Base-by-base conservation (phyloP, 495 filamentous ascomycete genomes). In the Xylaria flabelliformis region DNA sequence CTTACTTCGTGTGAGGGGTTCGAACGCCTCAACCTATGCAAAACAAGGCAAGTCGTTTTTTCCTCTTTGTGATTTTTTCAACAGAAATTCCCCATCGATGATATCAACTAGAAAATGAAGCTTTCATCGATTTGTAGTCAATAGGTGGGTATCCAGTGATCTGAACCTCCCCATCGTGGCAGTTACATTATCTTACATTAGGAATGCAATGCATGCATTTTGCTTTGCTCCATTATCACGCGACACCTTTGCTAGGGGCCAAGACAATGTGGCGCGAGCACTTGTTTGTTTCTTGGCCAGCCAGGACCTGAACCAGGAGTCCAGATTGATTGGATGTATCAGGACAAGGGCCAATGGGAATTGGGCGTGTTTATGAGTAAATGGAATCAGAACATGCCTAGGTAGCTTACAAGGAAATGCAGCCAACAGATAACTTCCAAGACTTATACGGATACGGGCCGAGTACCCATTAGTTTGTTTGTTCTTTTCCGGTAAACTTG, bases 401-500 rank as follows among this genome's bases (percentile, higher is more conserved):
- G n/a, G 41, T 13, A 42, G 4, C 8, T 6, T 17, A 7, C 13
- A 7, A 6, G 17, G 7, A n/a, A 50, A n/a, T 7, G 46, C n/a
- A 8, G n/a, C 50, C n/a, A 51, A 51, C 46, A 50, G 46, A 24
- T 7, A 51, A 29, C 26, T 29, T 2, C 26, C 36, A 39, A 36
- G 6, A 39, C 0, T 39, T 24, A 0, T 51, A 51, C n/a, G 50
- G 50, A 51, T 51, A 0, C 50, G 50, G 50, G n/a, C 50, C 50
- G 50, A 51, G 50, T 10, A 51, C 39, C 39, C 50, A 51, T 53
- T 13, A 26, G 21, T 13, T 53, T 26, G 32, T 62, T 29, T 29
- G 26, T 29, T 29, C 59, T n/a, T 46, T 64, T 48, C 62, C 24
- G 62, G 46, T 41, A 29, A 64, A 29, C 21, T 48, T 32, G 62